Base-by-base conservation (phyloP, 495 filamentous ascomycete genomes). In the Hyaloscypha hepaticicola region DNA sequence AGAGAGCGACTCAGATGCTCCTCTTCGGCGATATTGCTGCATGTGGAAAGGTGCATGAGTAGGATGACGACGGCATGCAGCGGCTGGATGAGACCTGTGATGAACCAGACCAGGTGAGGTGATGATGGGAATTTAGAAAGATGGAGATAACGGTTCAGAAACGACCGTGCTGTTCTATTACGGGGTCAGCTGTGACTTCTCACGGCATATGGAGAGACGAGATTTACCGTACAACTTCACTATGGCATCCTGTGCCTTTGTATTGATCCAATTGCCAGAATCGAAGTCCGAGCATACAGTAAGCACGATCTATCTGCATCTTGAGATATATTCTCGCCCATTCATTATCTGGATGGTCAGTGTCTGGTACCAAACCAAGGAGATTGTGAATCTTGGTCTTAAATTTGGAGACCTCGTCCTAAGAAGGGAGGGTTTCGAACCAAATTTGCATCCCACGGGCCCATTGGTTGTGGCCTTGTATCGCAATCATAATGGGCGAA, bases 181-280 rank as follows among this genome's bases (percentile, higher is more conserved):
- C 12, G 1, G 41, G 22, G 5, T 50, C 4, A 50, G 45, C 48
- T 34, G 31, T 34, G 31, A 34, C 31, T 12, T 34, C 31, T 28
- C 1, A 51, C 28, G 5, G 45, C 12, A 4, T 24, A 16, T 5
- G 12, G 2, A 24, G 24, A 50, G 14, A 61, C 1, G 8, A 24
- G 41, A 28, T 26, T 50, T 33, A 50, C 58, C 50, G 12, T 14
- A 61, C 45, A 29, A 61, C 58, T 38, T 61, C 58, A 27, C 58
- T 61, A 6, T 61, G 58, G 26, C 58, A 61, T 4, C 58, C 45
- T 24, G 58, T 61, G 6, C 27, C 41, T 50, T 61, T 61, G 16
- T 50, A 61, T 29, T 61, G 22, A 28, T 61, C 58, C 58, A 61
- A 51, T 24, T 61, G 58, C 58, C 58, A 61, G 27, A 61, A 61